Evolutionary conservation across 345 rosid species (phyloP).

Genomic region (Eucalyptus sp.): DNA sequence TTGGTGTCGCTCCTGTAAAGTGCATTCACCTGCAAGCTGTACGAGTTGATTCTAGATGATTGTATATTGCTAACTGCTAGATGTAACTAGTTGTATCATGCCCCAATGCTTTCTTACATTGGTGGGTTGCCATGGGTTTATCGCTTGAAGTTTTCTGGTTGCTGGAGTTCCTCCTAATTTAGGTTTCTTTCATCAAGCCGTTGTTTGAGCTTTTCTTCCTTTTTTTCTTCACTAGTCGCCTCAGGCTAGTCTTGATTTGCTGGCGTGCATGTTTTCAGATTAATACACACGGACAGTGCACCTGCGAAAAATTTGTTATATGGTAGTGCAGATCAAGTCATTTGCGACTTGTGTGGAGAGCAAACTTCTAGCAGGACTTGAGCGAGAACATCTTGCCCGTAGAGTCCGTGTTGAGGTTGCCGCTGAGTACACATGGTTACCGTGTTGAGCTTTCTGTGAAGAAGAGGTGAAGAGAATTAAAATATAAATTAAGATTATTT

Average conservation of each 20-base stretch:
- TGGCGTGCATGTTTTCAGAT: neutral
- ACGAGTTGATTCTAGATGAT: neutral
- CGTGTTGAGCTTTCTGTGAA: neutral
- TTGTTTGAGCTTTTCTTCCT: neutral
- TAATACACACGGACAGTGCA: neutral
- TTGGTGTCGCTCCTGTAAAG: neutral
- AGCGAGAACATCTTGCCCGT: neutral
- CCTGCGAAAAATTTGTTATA: neutral
- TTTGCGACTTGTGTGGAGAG: neutral
- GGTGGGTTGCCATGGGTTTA: neutral
- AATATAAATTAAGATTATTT: no score
- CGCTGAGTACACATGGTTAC: neutral
- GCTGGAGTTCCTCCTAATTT: neutral
- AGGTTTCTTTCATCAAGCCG: neutral
- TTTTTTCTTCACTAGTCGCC: neutral
- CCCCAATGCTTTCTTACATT: neutral
- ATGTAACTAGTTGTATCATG: neutral
- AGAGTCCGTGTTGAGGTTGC: neutral
- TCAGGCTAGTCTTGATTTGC: neutral
- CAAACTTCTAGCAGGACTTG: neutral
- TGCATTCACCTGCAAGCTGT: neutral
- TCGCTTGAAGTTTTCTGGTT: neutral
- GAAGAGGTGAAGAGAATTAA: neutral
- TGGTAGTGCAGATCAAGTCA: neutral
- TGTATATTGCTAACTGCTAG: neutral